Base-by-base conservation (phyloP, 306 rosid genomes). In the Malus domestica region DNA sequence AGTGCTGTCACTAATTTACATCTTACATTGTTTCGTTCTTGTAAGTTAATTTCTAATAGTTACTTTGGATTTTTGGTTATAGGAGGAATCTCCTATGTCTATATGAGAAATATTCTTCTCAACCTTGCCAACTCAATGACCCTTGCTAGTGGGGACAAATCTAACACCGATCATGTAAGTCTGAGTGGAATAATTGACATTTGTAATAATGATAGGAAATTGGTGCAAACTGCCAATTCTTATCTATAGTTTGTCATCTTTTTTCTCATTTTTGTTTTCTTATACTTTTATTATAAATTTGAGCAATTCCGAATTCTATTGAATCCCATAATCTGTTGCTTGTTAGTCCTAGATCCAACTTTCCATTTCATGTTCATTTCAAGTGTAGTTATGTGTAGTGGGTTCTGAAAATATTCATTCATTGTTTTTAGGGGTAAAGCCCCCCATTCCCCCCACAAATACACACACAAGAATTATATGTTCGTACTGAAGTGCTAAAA, bases 121-220 rank as follows among this genome's bases (percentile, higher is more conserved):
- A 89, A 85, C 82, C 93, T 95, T 76, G 91, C 93, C 75, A 89
- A 87, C 77, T 81, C 81, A 80, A 89, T 88, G 91, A 87, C 54
- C 80, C 79, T 67, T 57, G 75, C 72, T 54, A 64, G 65, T 18
- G 85, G 80, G 70, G 86, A 81, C 70, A 76, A 77, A 70, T 76
- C 74, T 73, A 71, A 79, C 29, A 55, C 72, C 30, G 82, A 86
- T 79, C 84, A 86, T 85, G 97, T 86, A 91, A 93, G 97, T 88
- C 73, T 67, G 68, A 51, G 52, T 16, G 46, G 75, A 67, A 49
- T 67, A 3, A 57, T 46, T 63, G 19, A 27, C 67, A 33, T 30
- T 75, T 49, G 42, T 55, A 16, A 22, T 42, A 16, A 67, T 68
- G 74, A 51, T 74, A 71, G 51, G 46, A 2, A 22, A 45, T 71